Base-by-base conservation (phyloP, 1,284 basidiomycete species). In the Melampsora occidentalis region DNA sequence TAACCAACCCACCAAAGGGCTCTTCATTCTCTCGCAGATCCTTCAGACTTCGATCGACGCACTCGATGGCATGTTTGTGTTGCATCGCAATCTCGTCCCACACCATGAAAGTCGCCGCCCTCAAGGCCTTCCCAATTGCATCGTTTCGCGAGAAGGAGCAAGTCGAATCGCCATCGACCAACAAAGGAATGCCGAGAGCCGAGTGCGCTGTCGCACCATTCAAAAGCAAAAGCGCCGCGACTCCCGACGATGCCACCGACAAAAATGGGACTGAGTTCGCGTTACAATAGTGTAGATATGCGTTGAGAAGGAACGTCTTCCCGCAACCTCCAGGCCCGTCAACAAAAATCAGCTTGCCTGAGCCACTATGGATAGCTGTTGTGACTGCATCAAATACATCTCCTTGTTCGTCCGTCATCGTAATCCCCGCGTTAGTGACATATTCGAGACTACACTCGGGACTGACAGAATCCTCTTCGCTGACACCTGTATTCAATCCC, bases 31-130 rank as follows among this genome's bases (percentile, higher is more conserved):
- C n/a, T 0, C 78, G 66, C 10, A 86, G 64, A 63, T 86, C 84
- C 14, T 78, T 81, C 0, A 83, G 77, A 0, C 83, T 81, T 0
- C 78, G 39, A 67, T 86, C 83, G 0, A 85, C 79, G 33, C 83
- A 81, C 71, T 86, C 84, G 35, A 82, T 48, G 0, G 79, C 80
- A 75, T 79, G 57, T 0, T 80, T 75, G 71, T 86, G 79, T 12
- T 85, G 83, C 80, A 84, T 83, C 0, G 79, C 79, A 6, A 82
- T 80, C 78, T 86, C 84, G 82, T 85, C 83, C 83, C 83, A 86
- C 7, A 86, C 85, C 28, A 85, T 83, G 2, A 83, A 69, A 0
- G 68, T 46, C 2, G 83, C 80, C 1, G 4, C 4, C 5, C 4
- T 22, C n/a, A 67, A 28, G 5, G 2, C 9, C 18, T 39, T 67